Conservation (phyloP, 495 filamentous ascomycete species). For the Lineolata rhizophorae region DNA sequence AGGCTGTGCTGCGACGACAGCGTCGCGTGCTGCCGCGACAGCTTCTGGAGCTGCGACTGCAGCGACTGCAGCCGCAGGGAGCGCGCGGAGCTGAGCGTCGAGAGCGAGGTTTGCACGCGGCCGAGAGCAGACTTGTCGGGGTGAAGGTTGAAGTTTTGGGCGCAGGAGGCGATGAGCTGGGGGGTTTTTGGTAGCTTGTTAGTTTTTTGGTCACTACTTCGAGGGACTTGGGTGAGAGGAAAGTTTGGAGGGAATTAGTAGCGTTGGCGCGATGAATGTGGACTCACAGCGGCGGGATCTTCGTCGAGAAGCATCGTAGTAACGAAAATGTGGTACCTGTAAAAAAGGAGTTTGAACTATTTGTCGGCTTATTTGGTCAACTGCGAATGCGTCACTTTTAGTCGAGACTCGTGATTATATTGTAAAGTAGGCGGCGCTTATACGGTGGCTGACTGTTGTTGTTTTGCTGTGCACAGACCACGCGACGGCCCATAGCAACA, state of each 20-base stretch:
- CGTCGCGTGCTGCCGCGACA: constrained; percentile 48
- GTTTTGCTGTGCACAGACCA: too few species aligned
- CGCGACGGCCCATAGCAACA: too few species aligned
- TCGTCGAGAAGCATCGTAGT: constrained; percentile 95
- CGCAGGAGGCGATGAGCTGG: constrained; percentile 74
- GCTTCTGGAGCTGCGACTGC: constrained; percentile 42
- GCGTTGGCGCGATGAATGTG: neutral
- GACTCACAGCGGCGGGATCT: constrained; percentile 57
- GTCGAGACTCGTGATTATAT: too few species aligned
- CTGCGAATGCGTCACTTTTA: too few species aligned
- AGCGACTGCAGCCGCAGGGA: constrained; percentile 51
- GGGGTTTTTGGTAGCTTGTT: constrained; percentile 5
- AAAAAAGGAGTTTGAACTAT: too few species aligned
- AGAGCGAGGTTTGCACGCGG: constrained; percentile 70
- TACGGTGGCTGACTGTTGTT: too few species aligned
- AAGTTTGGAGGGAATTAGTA: constrained; percentile 1
- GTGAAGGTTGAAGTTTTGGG: constrained; percentile 82
- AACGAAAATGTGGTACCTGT: too few species aligned
- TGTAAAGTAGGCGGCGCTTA: too few species aligned
- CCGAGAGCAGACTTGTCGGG: constrained; percentile 67
- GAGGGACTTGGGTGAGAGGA: constrained; percentile 3
- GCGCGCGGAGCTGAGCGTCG: constrained; percentile 56
- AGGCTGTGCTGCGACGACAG: constrained; percentile 48
- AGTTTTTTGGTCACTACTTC: neutral
- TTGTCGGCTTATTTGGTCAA: too few species aligned